Conservation (phyloP, 1,284 basidiomycete genomes). For the Sanghuangporus weigelae region DNA sequence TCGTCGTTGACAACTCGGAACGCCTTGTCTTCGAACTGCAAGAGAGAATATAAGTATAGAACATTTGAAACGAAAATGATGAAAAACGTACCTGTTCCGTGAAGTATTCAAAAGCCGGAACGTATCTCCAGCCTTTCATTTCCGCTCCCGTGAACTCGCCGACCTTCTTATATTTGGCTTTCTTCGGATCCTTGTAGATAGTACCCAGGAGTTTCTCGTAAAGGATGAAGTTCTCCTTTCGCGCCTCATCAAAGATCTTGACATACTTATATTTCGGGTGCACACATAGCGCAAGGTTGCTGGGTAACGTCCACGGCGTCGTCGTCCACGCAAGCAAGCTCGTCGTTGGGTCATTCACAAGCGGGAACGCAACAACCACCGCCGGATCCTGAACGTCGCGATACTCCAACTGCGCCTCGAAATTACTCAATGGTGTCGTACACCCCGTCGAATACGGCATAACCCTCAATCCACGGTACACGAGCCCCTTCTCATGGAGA, state of each 20-base stretch:
- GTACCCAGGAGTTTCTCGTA: constrained; percentile 86
- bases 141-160: constrained; percentile 85
- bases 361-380: constrained; percentile 89
- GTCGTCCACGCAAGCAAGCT: constrained; percentile 98
- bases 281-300: constrained; percentile 93
- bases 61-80: neutral
- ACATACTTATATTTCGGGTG: constrained; percentile 95
- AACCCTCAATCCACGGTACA: constrained; percentile 91
- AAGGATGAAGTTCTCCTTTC: constrained; percentile 88
- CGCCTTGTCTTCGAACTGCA: constrained; percentile 84
- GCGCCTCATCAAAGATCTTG: constrained; percentile 94
- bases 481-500: constrained; percentile 88
- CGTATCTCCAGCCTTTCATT: constrained; percentile 94
- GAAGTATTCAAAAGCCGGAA: constrained; percentile 97
- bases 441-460: constrained; percentile 99
- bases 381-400: constrained; percentile 95
- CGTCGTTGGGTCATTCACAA: constrained; percentile 89
- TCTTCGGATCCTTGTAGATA: constrained; percentile 96
- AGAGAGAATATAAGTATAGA: neutral
- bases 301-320: constrained; percentile 97
- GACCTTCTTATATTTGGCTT: constrained; percentile 93
- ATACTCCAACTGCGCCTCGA: constrained; percentile 94
- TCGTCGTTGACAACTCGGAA: constrained; percentile 89
- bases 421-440: constrained; percentile 96
- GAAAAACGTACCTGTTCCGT: constrained; percentile 68